Percentiles rank a stretch among this genome's conserved stretches.
Conservation (phyloP, 2,329 filamentous ascomycete species). For the Ceratocystis huliohia region DNA sequence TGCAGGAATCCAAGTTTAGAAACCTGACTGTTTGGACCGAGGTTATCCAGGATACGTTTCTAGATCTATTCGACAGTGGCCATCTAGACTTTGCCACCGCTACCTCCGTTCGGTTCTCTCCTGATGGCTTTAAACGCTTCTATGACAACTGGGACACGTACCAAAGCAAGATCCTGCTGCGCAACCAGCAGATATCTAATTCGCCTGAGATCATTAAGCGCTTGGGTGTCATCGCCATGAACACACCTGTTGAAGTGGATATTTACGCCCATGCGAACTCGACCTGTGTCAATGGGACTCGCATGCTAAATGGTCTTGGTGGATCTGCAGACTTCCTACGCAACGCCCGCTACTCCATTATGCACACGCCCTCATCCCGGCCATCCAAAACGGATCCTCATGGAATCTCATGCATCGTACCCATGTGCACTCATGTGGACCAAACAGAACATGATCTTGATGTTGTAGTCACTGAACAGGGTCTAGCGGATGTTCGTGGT, state of each 20-base stretch:
- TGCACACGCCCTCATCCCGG: conserved; percentile 77
- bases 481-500: conserved; percentile 74
- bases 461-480: conserved; percentile 64
- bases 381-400: conserved; percentile 72
- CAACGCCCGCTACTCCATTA: conserved; percentile 71
- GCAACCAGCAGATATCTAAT: conserved; percentile 81
- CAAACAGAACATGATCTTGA: conserved; percentile 90
- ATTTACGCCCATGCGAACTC: conserved; percentile 90
- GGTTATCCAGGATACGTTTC: conserved; percentile 83
- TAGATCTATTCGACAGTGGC: conserved; percentile 81
- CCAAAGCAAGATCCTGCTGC: conserved; percentile 68
- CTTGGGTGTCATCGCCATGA: conserved; percentile 84
- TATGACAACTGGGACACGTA: conserved; percentile 76
- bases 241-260: conserved; percentile 86
- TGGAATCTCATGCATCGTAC: conserved; percentile 78
- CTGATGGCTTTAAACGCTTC: conserved; percentile 82
- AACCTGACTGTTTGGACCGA: conserved; percentile 90
- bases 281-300: conserved; percentile 76
- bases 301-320: conserved; percentile 78
- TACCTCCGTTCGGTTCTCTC: conserved; percentile 81
- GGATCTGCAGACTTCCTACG: conserved; percentile 74
- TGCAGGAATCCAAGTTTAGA: conserved; percentile 68
- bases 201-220: conserved; percentile 81
- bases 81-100: conserved; percentile 82
- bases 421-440: conserved; percentile 84